These are phyloP conservation scores for Candida incommunis DNA, from an alignment of 805 yeast genomes.

Conservation along the genomic window DNA sequence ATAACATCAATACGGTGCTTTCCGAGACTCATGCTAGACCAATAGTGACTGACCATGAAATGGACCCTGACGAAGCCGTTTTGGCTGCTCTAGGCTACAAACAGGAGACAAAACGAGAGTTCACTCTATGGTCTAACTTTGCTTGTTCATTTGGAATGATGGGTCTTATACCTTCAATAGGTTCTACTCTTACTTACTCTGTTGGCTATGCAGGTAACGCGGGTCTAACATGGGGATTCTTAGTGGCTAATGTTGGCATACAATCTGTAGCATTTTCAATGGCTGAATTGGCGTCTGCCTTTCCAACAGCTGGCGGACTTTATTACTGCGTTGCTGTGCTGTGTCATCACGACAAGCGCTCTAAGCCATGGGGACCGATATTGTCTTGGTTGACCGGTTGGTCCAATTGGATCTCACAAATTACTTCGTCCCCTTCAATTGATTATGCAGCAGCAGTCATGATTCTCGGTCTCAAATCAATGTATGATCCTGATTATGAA, in stretches of 20 bases:
- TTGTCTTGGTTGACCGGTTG: slow-evolving; percentile 52
- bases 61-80: slow-evolving; percentile 14
- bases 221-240: slow-evolving; percentile 51
- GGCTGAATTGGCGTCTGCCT: slow-evolving; percentile 50
- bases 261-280: slow-evolving; percentile 43
- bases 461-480: slow-evolving; percentile 37
- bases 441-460: slow-evolving; percentile 42
- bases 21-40: slow-evolving; percentile 9
- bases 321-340: slow-evolving; percentile 52
- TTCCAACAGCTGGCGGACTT: slow-evolving; percentile 56
- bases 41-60: slow-evolving; percentile 10
- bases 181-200: slow-evolving; percentile 45
- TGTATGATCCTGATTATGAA: slow-evolving; percentile 25
- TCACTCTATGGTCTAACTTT: slow-evolving; percentile 43
- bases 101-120: slow-evolving; percentile 48
- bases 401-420: slow-evolving; percentile 51
- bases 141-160: slow-evolving; percentile 50
- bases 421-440: slow-evolving; percentile 49
- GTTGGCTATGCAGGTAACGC: slow-evolving; percentile 48
- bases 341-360: slow-evolving; percentile 32
- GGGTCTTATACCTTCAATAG: slow-evolving; percentile 55
- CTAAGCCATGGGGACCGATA: slow-evolving; percentile 27
- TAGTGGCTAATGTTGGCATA: slow-evolving; percentile 41
- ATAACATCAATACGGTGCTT: slow-evolving; percentile 9
- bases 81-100: slow-evolving; percentile 34